A percentile compares a stretch with the other conserved stretches of the same genome.
phyloP scores from a whole-genome alignment of 2,329 filamentous ascomycete species.

The Didymella keratinophila region DNA sequence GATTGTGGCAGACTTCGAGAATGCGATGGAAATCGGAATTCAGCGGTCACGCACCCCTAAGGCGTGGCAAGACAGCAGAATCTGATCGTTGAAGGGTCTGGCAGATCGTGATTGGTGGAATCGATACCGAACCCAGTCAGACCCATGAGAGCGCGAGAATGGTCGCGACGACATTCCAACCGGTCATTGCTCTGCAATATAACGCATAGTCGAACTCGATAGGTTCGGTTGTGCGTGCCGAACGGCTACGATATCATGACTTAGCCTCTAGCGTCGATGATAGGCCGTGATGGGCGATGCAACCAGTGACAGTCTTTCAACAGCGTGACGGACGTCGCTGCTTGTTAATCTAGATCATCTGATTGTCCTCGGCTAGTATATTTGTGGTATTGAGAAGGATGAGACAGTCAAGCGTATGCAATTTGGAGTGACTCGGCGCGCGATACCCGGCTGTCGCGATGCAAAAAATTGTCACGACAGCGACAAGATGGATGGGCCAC shows the following conservation, averaged over 20 bases:
- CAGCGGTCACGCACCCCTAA: conserved; percentile 1
- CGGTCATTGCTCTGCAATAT: conserved; percentile 3
- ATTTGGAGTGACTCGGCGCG: neutral
- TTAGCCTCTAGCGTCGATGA: neutral
- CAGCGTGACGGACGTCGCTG: neutral
- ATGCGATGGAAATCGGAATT: conserved; percentile 5
- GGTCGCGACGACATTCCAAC: neutral
- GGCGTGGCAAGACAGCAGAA: conserved; percentile 13
- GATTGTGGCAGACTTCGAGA: conserved; percentile 12
- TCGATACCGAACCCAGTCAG: neutral
- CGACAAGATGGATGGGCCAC: neutral
- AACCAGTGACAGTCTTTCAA: neutral
- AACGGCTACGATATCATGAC: neutral
- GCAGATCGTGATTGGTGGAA: conserved; percentile 7
- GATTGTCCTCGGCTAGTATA: neutral
- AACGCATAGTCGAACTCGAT: neutral
- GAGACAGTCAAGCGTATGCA: neutral
- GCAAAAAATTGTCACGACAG: neutral
- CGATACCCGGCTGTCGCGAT: neutral
- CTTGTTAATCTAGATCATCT: neutral
- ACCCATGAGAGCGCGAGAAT: conserved; percentile 9
- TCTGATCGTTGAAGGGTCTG: conserved; percentile 4
- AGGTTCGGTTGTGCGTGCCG: conserved; percentile 6
- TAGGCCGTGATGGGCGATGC: neutral
- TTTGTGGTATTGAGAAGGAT: neutral